Percentiles rank a stretch among this genome's conserved stretches.
phyloP scores from a whole-genome alignment of 768 basidiomycete species.

The Russula sp. region DNA sequence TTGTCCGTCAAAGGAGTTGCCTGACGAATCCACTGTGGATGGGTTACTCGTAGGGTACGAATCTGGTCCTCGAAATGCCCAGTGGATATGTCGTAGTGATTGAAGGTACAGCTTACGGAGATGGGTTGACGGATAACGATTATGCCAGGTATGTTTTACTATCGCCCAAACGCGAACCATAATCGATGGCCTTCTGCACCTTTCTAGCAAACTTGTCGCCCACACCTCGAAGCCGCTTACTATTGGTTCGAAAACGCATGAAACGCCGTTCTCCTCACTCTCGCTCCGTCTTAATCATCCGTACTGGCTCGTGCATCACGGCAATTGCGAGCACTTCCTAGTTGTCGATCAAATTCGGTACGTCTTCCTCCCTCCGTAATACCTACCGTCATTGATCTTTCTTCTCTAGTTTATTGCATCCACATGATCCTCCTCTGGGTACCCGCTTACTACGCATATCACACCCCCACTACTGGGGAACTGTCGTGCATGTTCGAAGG shows the following conservation, averaged over 20 bases:
- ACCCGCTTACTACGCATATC: slow-evolving; percentile 65
- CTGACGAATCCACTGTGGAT: slow-evolving; percentile 40
- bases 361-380: slow-evolving; percentile 10
- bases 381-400: slow-evolving; percentile 4
- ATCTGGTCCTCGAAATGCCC: slow-evolving; percentile 22
- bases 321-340: slow-evolving; percentile 79
- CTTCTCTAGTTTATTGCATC: slow-evolving; percentile 52
- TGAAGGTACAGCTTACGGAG: slow-evolving; percentile 58
- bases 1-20: slow-evolving; percentile 58
- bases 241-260: slow-evolving; percentile 42
- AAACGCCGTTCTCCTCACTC: slow-evolving; percentile 53
- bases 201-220: slow-evolving; percentile 48
- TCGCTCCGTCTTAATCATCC: slow-evolving; percentile 66
- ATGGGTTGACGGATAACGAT: slow-evolving; percentile 47
- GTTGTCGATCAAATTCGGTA: slow-evolving; percentile 73
- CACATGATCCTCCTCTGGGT: slow-evolving; percentile 55
- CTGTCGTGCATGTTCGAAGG: slow-evolving; percentile 67
- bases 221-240: slow-evolving; percentile 39
- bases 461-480: slow-evolving; percentile 58
- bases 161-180: neutral
- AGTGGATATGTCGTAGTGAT: slow-evolving; percentile 56
- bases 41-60: slow-evolving; percentile 40
- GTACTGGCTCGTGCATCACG: slow-evolving; percentile 78
- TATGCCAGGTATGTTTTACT: slow-evolving; percentile 54
- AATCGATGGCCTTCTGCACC: slow-evolving; percentile 9